Evolutionary conservation across 148 eudicot species (phyloP).

Genomic region (Arbutus unedo): DNA sequence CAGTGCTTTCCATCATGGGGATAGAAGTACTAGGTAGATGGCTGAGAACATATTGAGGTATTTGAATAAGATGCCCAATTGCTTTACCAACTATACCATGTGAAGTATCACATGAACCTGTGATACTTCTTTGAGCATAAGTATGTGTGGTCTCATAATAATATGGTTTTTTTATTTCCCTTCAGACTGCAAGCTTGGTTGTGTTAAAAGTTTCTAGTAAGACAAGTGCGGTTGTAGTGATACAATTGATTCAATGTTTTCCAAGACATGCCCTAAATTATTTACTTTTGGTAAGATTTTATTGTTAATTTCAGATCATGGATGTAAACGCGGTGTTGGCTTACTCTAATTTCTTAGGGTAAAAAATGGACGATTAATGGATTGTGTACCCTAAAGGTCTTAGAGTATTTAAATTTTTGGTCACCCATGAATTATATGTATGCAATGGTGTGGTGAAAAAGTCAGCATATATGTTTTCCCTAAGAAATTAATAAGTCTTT

Average conservation of each 20-base stretch:
- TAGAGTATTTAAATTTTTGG: background rate
- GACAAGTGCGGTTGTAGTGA: background rate
- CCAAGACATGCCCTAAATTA: background rate
- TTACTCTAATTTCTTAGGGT: background rate
- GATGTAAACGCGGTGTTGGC: background rate
- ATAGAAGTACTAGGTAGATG: constrained; percentile 60
- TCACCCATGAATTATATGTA: background rate
- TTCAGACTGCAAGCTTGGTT: no score
- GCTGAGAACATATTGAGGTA: constrained; percentile 73
- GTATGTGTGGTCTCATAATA: no score
- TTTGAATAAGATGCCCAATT: constrained; percentile 60
- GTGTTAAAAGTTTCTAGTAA: background rate
- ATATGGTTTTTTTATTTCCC: no score
- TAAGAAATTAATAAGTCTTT: background rate
- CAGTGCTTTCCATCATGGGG: constrained; percentile 72
- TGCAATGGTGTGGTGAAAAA: no score
- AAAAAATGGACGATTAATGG: no score
- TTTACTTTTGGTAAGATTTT: background rate
- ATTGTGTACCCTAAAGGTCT: no score
- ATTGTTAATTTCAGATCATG: background rate
- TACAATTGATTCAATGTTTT: background rate
- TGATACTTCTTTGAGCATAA: no score
- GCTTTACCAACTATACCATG: constrained; percentile 39
- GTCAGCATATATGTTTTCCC: background rate
- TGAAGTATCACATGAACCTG: constrained; percentile 11